These are phyloP conservation scores for Aspergillus phoenicis DNA, from an alignment of 2,329 filamentous ascomycete genomes.

Conservation along the genomic window DNA sequence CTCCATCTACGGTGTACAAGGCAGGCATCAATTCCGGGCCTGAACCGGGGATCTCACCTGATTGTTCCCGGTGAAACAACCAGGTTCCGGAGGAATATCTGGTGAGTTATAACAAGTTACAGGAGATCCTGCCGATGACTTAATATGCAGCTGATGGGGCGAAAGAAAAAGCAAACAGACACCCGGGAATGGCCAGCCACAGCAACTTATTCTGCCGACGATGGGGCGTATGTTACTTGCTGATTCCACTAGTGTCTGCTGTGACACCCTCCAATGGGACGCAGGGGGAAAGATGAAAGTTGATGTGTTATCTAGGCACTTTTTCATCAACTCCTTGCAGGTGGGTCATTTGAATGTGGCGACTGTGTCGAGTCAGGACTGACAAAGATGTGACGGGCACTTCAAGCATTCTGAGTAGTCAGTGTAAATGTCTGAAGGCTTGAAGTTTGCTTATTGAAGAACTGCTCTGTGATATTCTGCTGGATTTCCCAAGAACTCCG, in stretches of 20 bases:
- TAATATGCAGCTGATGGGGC: neutral
- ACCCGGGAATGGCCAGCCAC: neutral
- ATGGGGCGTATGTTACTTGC: neutral
- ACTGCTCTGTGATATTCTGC: too few relatives aligned
- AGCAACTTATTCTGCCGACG: neutral
- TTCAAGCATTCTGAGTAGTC: neutral
- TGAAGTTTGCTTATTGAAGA: too few relatives aligned
- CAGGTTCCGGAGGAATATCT: too few relatives aligned
- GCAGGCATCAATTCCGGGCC: neutral
- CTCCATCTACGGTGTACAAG: neutral
- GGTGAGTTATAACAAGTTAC: neutral
- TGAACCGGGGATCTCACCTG: neutral
- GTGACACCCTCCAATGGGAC: neutral
- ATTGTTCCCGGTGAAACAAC: neutral
- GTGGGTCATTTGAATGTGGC: neutral
- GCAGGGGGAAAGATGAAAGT: neutral
- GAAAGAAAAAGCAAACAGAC: neutral
- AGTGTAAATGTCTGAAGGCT: neutral
- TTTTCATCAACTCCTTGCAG: constrained; percentile 5
- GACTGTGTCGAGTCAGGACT: neutral
- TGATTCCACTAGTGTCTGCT: neutral
- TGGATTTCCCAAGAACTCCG: too few relatives aligned
- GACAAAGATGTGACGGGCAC: neutral
- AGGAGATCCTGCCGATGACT: neutral
- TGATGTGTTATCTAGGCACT: constrained; percentile 2